Evolutionary conservation across 2,329 filamentous ascomycete genomes (phyloP).

Genomic region (Nannizziopsis barbatae): DNA sequence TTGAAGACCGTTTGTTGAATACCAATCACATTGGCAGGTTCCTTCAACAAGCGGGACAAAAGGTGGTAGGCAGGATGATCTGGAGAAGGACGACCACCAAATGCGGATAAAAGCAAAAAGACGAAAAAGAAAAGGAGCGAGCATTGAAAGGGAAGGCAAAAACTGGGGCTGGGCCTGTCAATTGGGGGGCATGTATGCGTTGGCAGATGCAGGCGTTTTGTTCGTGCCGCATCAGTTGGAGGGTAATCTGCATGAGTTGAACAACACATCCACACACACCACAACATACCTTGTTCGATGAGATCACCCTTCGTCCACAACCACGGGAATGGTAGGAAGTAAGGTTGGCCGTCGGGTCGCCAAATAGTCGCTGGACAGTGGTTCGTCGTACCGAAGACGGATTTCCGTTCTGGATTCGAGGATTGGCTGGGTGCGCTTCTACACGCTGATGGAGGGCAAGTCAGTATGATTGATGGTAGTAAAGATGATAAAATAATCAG

Average conservation of each 20-base stretch:
- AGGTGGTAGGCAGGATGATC: too few species aligned
- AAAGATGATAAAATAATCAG: neutral
- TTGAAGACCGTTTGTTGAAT: too few species aligned
- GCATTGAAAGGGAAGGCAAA: neutral
- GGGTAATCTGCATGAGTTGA: conserved; percentile 11
- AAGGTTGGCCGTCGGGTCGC: too few species aligned
- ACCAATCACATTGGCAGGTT: too few species aligned
- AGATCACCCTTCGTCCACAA: conserved; percentile 1
- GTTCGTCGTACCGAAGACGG: too few species aligned
- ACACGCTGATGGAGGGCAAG: too few species aligned
- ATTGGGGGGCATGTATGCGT: conserved; percentile 13
- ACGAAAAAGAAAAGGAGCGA: neutral
- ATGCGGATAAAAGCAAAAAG: conserved; percentile 1
- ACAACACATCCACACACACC: conserved; percentile 9
- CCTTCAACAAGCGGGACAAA: too few species aligned
- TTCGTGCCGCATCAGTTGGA: conserved; percentile 1
- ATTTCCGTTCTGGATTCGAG: too few species aligned
- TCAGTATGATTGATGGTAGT: too few species aligned
- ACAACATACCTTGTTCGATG: conserved; percentile 5
- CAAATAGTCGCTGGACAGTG: too few species aligned
- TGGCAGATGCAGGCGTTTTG: conserved; percentile 14
- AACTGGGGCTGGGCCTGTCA: conserved; percentile 3
- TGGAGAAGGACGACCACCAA: neutral
- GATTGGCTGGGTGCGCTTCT: too few species aligned
- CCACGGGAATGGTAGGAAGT: too few species aligned